Conservation (phyloP, 192 early-diverging fungal species). For the Coemansia guatemalensis region DNA sequence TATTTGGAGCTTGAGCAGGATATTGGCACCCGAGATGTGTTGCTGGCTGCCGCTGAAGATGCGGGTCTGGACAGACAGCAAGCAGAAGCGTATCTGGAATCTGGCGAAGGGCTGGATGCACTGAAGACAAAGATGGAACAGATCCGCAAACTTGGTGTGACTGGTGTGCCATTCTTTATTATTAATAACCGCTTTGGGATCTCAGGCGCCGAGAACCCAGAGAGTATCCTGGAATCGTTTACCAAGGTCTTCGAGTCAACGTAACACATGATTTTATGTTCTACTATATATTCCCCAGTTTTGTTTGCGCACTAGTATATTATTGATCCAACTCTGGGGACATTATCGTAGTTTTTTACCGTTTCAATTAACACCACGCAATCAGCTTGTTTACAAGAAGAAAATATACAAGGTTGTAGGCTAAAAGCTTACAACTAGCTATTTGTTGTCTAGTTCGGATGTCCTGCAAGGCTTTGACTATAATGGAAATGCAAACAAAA, state of each 20-base stretch:
- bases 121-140: constrained; percentile 53
- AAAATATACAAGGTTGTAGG: no score
- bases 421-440: no score
- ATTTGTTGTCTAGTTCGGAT: no score
- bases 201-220: constrained; percentile 68
- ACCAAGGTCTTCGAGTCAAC: constrained; percentile 35
- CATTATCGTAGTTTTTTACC: neutral
- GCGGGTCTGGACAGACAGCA: constrained; percentile 60
- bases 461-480: no score
- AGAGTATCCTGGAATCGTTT: constrained; percentile 61
- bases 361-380: neutral
- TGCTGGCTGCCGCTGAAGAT: constrained; percentile 59
- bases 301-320: neutral
- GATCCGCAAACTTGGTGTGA: constrained; percentile 51
- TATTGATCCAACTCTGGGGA: neutral
- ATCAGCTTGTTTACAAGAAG: neutral
- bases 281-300: neutral
- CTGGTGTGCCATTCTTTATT: constrained; percentile 72
- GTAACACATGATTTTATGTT: neutral
- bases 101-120: constrained; percentile 56
- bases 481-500: no score
- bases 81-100: constrained; percentile 55
- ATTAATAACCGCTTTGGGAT: constrained; percentile 63
- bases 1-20: constrained; percentile 77
- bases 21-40: constrained; percentile 59